Conservation (phyloP, 176 grass and related monocot species). For the Oryza coarctata region DNA sequence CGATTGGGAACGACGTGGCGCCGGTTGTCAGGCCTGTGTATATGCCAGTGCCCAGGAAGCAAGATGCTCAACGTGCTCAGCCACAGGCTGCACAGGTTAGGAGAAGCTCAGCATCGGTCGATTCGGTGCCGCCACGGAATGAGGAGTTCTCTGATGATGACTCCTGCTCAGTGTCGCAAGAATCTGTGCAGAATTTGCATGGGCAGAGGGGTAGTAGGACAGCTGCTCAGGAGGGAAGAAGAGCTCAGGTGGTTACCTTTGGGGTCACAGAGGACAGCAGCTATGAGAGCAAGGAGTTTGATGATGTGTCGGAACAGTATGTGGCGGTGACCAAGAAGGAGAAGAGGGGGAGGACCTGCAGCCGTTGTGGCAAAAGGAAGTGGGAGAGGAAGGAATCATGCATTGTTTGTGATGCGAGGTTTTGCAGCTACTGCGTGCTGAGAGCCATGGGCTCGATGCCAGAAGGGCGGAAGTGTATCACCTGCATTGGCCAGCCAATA, state of each 20-base stretch:
- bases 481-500: conserved; percentile 76
- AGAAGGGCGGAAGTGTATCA: conserved; percentile 82
- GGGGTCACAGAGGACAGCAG: conserved; percentile 44
- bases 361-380: conserved; percentile 78
- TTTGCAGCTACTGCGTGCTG: conserved; percentile 77
- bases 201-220: conserved; percentile 11
- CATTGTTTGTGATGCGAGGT: conserved; percentile 69
- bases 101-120: conserved; percentile 24
- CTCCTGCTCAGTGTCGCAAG: conserved; percentile 38
- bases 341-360: conserved; percentile 49
- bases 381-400: conserved; percentile 93
- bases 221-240: conserved; percentile 38
- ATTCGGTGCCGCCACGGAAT: conserved; percentile 45
- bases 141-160: conserved; percentile 65
- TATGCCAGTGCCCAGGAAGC: conserved; percentile 39
- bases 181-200: conserved; percentile 43
- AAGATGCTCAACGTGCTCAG: neutral
- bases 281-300: conserved; percentile 53
- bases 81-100: conserved; percentile 17
- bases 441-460: conserved; percentile 97
- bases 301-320: conserved; percentile 45
- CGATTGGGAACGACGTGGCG: conserved; percentile 31
- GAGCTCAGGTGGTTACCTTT: conserved; percentile 66
- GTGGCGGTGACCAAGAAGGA: conserved; percentile 58
- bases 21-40: conserved; percentile 57